phyloP scores from a whole-genome alignment of 2,329 filamentous ascomycete species.

The Diplodia corticola region DNA sequence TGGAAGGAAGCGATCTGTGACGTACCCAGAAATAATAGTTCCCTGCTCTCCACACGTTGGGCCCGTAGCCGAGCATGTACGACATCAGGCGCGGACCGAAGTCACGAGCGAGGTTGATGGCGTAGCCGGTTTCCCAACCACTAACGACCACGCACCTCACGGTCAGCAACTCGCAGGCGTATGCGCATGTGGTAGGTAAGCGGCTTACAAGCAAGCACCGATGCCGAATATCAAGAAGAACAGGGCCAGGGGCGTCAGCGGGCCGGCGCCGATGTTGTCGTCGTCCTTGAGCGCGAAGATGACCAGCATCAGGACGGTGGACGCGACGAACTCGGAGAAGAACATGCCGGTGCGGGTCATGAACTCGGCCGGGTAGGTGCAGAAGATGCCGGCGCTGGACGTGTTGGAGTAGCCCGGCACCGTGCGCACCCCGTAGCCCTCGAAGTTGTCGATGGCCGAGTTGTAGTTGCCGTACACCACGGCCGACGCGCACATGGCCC shows the following conservation, averaged over 20 bases:
- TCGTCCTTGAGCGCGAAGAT: conserved; percentile 67
- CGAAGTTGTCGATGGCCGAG: conserved; percentile 49
- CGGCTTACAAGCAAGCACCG: conserved; percentile 57
- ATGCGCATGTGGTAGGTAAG: not conserved
- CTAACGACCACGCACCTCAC: not conserved
- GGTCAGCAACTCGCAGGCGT: not conserved
- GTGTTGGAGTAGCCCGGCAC: conserved; percentile 45
- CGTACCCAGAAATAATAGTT: conserved; percentile 64
- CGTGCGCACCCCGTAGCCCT: conserved; percentile 48
- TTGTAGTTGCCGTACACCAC: conserved; percentile 49
- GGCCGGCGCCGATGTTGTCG: conserved; percentile 43
- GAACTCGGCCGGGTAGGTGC: conserved; percentile 65
- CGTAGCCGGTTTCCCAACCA: conserved; percentile 63
- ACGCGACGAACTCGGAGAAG: conserved; percentile 69
- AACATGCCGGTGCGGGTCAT: conserved; percentile 67
- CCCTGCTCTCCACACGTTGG: conserved; percentile 62
- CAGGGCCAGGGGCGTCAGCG: conserved; percentile 55
- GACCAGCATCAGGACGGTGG: conserved; percentile 66
- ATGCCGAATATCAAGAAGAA: conserved; percentile 71
- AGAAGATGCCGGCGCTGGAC: conserved; percentile 67
- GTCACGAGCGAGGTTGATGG: conserved; percentile 70
- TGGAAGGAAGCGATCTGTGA: not conserved
- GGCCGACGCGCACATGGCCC: conserved; percentile 52
- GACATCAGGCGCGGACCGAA: conserved; percentile 69
- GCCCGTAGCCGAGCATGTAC: conserved; percentile 67